A percentile compares a stretch with the other conserved stretches of the same genome.
Evolutionary conservation across 257 asterid genomes (phyloP).

Genomic region (Nicotiana obtusifolia): DNA sequence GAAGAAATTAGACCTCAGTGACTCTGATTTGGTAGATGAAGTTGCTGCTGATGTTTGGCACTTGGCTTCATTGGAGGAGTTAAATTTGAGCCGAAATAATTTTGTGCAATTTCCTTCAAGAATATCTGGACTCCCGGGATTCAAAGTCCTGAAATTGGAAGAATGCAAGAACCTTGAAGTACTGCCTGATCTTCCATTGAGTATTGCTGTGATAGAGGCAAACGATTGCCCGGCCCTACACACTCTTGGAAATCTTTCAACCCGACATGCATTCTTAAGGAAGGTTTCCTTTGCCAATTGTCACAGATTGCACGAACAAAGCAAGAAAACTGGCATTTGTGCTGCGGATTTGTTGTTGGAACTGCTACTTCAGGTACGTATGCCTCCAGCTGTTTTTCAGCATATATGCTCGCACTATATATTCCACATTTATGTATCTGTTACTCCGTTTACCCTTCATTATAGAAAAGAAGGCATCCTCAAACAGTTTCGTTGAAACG

Average conservation of each 20-base stretch:
- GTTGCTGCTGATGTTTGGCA: conserved; percentile 1
- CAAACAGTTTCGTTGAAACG: background rate
- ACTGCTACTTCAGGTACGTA: conserved; percentile 10
- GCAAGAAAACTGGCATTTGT: background rate
- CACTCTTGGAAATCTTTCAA: conserved; percentile 11
- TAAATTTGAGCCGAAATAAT: conserved; percentile 10
- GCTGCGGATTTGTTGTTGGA: conserved; percentile 12
- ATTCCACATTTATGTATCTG: background rate
- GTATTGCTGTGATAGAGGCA: conserved; percentile 11
- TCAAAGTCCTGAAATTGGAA: conserved; percentile 15
- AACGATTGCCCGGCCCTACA: conserved; percentile 6
- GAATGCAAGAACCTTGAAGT: conserved; percentile 8
- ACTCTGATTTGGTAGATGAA: conserved; percentile 6
- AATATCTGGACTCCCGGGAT: conserved; percentile 5
- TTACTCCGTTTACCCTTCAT: background rate
- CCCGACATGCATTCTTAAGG: conserved; percentile 10
- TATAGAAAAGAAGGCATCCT: background rate
- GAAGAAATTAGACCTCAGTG: conserved; percentile 12
- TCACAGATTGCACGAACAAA: background rate
- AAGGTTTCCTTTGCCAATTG: conserved; percentile 10
- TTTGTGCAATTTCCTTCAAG: conserved; percentile 3
- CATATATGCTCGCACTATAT: too few species aligned
- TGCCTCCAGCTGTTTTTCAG: too few species aligned
- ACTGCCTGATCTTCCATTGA: conserved; percentile 19
- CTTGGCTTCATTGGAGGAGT: conserved; percentile 15